A percentile compares a stretch with the other conserved stretches of the same genome.
phyloP scores from a whole-genome alignment of 2,329 filamentous ascomycete genomes.

The Juglanconis sp. region DNA sequence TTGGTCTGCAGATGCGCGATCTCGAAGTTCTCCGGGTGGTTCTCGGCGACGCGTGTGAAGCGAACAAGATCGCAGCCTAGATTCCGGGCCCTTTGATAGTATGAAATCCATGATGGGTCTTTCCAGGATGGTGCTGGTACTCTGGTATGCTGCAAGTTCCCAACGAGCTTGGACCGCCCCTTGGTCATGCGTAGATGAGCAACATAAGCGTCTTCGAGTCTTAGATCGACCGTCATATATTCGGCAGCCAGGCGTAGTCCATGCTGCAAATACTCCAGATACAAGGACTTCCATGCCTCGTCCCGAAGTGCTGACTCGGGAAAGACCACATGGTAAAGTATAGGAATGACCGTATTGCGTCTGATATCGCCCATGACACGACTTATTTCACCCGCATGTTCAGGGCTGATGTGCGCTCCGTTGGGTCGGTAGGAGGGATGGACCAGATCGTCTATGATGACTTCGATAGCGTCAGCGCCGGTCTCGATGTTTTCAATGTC shows the following conservation, averaged over 20 bases:
- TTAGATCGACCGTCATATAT: constrained; percentile 60
- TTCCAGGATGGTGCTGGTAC: constrained; percentile 51
- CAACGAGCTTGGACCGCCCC: constrained; percentile 60
- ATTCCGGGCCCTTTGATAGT: constrained; percentile 55
- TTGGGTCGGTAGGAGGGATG: constrained; percentile 16
- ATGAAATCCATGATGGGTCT: constrained; percentile 49
- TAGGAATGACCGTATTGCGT: constrained; percentile 58
- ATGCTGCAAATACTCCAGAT: constrained; percentile 57
- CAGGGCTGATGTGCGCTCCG: constrained; percentile 23
- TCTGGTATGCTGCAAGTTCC: constrained; percentile 44
- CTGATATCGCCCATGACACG: constrained; percentile 58
- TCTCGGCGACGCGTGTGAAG: constrained; percentile 54
- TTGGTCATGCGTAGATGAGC: constrained; percentile 46
- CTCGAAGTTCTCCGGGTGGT: constrained; percentile 61
- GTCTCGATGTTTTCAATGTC: constrained; percentile 64
- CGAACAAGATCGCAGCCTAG: constrained; percentile 62
- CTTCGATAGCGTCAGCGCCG: constrained; percentile 66
- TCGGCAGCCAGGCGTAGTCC: constrained; percentile 61
- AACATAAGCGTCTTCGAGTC: constrained; percentile 50
- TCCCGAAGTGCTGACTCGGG: constrained; percentile 25
- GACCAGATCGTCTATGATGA: constrained; percentile 47
- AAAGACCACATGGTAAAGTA: constrained; percentile 51
- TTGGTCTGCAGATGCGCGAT: constrained; percentile 53
- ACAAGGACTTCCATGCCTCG: constrained; percentile 32
- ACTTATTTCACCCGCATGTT: constrained; percentile 50